phyloP scores from a whole-genome alignment of 805 yeast species.

The Starmerella lactis-condensi region DNA sequence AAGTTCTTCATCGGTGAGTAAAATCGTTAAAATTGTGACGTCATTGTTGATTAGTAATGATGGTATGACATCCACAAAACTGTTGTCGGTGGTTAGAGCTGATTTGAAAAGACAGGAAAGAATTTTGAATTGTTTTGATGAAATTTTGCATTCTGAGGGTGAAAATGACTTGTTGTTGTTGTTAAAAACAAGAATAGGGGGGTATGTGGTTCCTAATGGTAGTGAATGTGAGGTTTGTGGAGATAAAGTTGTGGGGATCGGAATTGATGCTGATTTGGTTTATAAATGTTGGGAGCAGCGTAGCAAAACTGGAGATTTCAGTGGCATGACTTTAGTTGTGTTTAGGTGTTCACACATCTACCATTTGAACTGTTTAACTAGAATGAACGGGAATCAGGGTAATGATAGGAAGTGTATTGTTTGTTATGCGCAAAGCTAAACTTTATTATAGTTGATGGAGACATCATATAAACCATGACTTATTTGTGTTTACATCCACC shows the following conservation, averaged over 20 bases:
- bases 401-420: not conserved
- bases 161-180: constrained; percentile 30
- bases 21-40: not conserved
- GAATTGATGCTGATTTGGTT: constrained; percentile 32
- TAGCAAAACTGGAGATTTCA: not conserved
- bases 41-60: not conserved
- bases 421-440: too few relatives aligned
- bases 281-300: constrained; percentile 19
- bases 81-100: constrained; percentile 5
- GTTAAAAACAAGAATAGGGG: constrained; percentile 29
- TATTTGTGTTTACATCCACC: too few relatives aligned
- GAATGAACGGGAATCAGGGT: constrained; percentile 4
- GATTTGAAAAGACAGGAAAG: constrained; percentile 6
- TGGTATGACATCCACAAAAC: not conserved
- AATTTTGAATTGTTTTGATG: constrained; percentile 5
- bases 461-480: too few relatives aligned
- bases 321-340: constrained; percentile 8
- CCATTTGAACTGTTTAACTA: constrained; percentile 11
- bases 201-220: constrained; percentile 41
- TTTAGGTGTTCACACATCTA: constrained; percentile 14
- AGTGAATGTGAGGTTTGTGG: constrained; percentile 64
- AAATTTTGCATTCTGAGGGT: constrained; percentile 38
- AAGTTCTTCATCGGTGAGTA: not conserved
- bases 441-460: too few relatives aligned
- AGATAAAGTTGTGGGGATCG: constrained; percentile 50